Conservation (phyloP, 345 rosid genomes). For the Linum trigynum region DNA sequence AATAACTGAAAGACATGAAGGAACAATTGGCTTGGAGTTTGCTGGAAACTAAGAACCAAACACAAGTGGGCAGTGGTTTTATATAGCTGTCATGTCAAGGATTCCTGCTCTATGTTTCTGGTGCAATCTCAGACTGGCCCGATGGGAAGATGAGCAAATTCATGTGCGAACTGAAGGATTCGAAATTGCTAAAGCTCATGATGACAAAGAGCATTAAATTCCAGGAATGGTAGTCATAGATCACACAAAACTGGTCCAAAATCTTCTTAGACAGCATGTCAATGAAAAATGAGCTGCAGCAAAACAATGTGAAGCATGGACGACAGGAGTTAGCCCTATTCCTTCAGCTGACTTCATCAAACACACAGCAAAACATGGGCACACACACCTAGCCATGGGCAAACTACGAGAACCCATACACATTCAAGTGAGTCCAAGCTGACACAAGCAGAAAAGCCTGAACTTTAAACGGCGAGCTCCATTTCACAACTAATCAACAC, state of each 20-base stretch:
- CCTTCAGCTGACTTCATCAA: background rate
- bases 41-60: background rate
- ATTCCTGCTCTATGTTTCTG: background rate
- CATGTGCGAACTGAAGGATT: too few relatives aligned
- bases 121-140: too few relatives aligned
- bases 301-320: too few relatives aligned
- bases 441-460: background rate
- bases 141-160: too few relatives aligned
- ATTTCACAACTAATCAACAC: too few relatives aligned
- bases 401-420: too few relatives aligned
- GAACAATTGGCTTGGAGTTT: background rate
- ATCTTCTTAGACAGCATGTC: background rate
- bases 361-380: background rate
- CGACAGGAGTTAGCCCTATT: too few relatives aligned
- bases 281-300: background rate
- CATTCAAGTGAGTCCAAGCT: background rate
- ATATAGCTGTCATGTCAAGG: background rate
- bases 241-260: background rate
- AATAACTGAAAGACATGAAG: background rate
- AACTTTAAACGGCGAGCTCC: background rate
- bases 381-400: background rate
- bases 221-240: background rate
- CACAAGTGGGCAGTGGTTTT: background rate
- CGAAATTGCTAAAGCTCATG: background rate
- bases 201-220: background rate